Evolutionary conservation across 106 monocot genomes (phyloP), one percentile per base, ranked within the genome.

Genomic region (Allium cepa): DNA sequence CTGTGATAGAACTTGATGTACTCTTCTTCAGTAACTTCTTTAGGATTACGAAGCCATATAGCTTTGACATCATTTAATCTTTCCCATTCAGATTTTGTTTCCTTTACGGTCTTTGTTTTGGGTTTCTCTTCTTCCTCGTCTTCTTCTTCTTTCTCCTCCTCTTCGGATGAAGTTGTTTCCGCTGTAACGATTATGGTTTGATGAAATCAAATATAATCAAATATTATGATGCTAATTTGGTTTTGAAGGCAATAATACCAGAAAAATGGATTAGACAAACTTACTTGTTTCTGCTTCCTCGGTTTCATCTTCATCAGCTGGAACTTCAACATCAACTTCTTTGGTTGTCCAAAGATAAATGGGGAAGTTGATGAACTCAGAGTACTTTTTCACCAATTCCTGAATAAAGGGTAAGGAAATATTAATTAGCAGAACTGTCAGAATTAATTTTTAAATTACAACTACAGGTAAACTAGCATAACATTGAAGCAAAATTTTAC

Each of bases 311-410:
- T 90, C 97, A 79, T 99, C 99, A 60, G 87, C 61, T 50, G 93
- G 90, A 62, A 90, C 90, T 79, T 99, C 99, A 11, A 99, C 85
- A 82, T 99, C 93, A 4, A 93, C 75, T 70, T 99, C 93, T 82
- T 99, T 99, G 79, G 72, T 99, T 66, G 87, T 83, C 99, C 99
- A 99, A 14, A 99, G 85, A 73, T 85, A 83, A 22, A 99, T 99
- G 45, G 99, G 99, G 74, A 99, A 99, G 72, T 99, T 99, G 73
- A 99, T 99, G 49, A 99, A 99, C 59, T 93, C 90, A 60, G 99
- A 99, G 73, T 99, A 99, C 78, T 85, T 99, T 78, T 90, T 93
- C 18, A 99, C 93, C 79, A 93, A 77, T 5, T 99, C 99, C 99
- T 99, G 71, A 36, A 36, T 36, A 36, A 36, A 36, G 36, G 36